These are phyloP conservation scores for Capsicum pubescens DNA, from an alignment of 257 asterid genomes.

Conservation along the genomic window DNA sequence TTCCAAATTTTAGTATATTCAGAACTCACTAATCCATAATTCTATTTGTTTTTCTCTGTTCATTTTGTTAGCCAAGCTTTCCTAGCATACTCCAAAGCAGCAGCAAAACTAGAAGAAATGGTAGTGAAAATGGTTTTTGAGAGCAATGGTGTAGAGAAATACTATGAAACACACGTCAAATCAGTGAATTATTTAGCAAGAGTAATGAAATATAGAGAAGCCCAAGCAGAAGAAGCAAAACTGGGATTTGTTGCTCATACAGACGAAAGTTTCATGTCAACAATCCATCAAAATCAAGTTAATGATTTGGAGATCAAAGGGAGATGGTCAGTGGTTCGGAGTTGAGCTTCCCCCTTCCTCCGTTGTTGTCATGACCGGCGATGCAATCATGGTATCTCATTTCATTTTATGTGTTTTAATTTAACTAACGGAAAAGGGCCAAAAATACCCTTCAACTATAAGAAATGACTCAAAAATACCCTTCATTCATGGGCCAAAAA, in stretches of 20 bases:
- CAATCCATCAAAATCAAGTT: conserved; percentile 63
- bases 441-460: no score
- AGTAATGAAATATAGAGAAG: conserved; percentile 66
- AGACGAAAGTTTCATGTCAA: conserved; percentile 77
- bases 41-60: no score
- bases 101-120: conserved; percentile 58
- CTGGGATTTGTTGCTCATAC: conserved; percentile 74
- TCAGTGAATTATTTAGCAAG: conserved; percentile 55
- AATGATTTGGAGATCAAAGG: conserved; percentile 72
- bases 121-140: conserved; percentile 71
- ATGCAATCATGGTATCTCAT: conserved; percentile 64
- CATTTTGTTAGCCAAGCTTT: conserved; percentile 45
- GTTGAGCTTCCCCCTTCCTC: conserved; percentile 63
- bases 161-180: conserved; percentile 44
- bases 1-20: no score
- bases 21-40: no score
- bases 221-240: conserved; percentile 45
- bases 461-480: no score
- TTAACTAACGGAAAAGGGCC: conserved; percentile 30
- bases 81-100: conserved; percentile 53
- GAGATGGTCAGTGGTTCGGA: conserved; percentile 67
- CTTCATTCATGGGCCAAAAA: no score
- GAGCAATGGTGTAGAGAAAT: conserved; percentile 65
- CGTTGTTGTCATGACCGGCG: conserved; percentile 80
- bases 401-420: background rate